Percentiles rank a stretch among this genome's conserved stretches.
Conservation (phyloP, 768 basidiomycete genomes). For the Inosperma sp. region DNA sequence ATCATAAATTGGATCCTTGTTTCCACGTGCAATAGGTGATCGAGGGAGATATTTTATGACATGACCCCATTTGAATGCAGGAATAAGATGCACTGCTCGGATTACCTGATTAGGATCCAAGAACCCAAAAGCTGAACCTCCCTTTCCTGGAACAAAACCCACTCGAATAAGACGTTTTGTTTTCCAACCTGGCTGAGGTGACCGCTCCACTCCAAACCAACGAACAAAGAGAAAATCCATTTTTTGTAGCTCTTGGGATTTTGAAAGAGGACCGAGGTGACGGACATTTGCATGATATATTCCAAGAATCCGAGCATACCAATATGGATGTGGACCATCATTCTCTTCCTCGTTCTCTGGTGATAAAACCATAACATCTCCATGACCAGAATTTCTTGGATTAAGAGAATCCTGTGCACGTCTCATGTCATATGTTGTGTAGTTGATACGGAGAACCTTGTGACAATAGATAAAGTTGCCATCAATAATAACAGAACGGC, state of each 20-base stretch:
- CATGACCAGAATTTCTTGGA: slow-evolving; percentile 19
- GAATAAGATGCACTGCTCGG: slow-evolving; percentile 36
- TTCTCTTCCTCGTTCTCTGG: slow-evolving; percentile 13
- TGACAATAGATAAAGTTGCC: slow-evolving; percentile 25
- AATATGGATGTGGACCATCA: slow-evolving; percentile 20
- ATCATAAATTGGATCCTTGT: slow-evolving; percentile 22
- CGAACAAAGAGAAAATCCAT: slow-evolving; percentile 15
- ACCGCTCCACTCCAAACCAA: slow-evolving; percentile 19
- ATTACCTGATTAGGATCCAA: slow-evolving; percentile 38
- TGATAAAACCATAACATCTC: slow-evolving; percentile 29
- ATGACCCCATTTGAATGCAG: slow-evolving; percentile 25
- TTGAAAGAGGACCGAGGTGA: slow-evolving; percentile 9
- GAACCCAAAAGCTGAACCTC: slow-evolving; percentile 38
- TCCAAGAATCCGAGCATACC: slow-evolving; percentile 22
- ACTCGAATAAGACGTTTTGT: slow-evolving; percentile 28
- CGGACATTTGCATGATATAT: slow-evolving; percentile 27
- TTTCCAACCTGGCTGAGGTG: slow-evolving; percentile 25
- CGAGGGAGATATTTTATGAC: slow-evolving; percentile 15
- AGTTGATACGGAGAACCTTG: slow-evolving; percentile 32
- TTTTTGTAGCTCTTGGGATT: background rate
- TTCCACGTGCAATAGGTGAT: slow-evolving; percentile 7
- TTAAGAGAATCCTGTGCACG: slow-evolving; percentile 38
- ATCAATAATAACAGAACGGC: slow-evolving; percentile 8
- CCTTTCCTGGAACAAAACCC: slow-evolving; percentile 31
- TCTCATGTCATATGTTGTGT: slow-evolving; percentile 40